A percentile compares a stretch with the other conserved stretches of the same genome.
Conservation (phyloP, 2,329 filamentous ascomycete species). For the Fonsecaea erecta region DNA sequence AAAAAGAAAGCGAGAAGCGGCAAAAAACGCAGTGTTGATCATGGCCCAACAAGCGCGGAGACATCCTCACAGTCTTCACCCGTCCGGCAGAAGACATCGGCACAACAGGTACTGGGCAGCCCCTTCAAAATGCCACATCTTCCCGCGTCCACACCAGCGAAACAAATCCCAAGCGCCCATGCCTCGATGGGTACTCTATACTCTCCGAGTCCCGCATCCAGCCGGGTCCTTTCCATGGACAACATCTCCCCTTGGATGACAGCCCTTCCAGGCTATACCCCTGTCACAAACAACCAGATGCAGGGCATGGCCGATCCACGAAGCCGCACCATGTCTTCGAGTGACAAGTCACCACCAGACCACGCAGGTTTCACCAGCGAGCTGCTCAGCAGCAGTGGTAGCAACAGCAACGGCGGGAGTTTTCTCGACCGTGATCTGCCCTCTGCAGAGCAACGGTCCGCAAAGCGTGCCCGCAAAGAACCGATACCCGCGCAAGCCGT, state of each 20-base stretch:
- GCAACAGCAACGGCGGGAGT: background rate
- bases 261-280: background rate
- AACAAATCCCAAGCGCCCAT: background rate
- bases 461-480: slow-evolving; percentile 1
- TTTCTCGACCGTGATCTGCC: background rate
- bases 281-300: background rate
- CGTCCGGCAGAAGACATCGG: background rate
- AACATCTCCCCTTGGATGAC: background rate
- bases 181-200: slow-evolving; percentile 3
- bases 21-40: background rate
- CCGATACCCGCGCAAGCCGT: background rate
- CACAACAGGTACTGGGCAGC: background rate
- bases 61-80: background rate
- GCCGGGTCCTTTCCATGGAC: background rate
- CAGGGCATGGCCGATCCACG: background rate
- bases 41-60: background rate
- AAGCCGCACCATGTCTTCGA: background rate
- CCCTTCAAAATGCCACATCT: background rate
- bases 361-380: background rate
- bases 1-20: background rate
- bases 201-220: background rate
- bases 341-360: background rate
- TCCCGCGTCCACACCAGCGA: background rate
- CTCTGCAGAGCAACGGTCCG: background rate
- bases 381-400: background rate